A percentile compares a stretch with the other conserved stretches of the same genome.
Conservation (phyloP, 768 basidiomycete species). For the Boletus vinaceobasis region DNA sequence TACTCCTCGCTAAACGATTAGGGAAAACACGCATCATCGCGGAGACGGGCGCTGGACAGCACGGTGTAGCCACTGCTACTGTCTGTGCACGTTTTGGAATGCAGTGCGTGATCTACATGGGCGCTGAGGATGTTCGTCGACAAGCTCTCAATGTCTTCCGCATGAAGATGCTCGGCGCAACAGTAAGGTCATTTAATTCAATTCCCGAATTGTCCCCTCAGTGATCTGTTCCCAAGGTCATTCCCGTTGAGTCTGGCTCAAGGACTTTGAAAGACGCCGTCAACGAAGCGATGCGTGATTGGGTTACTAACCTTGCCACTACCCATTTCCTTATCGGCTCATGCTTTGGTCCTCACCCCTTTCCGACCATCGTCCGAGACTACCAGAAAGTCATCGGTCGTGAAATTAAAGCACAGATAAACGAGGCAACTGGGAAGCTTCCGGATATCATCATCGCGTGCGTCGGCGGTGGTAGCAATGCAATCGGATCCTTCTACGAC, state of each 20-base stretch:
- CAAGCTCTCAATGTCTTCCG: not conserved
- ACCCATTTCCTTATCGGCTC: constrained; percentile 2
- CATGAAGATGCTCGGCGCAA: not conserved
- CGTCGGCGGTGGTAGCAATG: not conserved
- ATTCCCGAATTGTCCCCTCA: not conserved
- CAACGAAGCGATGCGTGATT: constrained; percentile 3
- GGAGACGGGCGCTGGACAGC: not conserved
- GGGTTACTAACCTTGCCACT: not conserved
- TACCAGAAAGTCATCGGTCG: constrained; percentile 1
- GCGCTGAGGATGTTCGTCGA: not conserved
- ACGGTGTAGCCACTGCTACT: not conserved
- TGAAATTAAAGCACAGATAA: not conserved
- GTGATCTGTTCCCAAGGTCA: not conserved
- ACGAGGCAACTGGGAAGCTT: not conserved
- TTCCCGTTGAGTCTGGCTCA: not conserved
- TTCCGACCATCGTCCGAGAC: constrained; percentile 1
- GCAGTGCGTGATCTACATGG: not conserved
- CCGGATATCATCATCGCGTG: not conserved
- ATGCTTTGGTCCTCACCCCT: constrained; percentile 1
- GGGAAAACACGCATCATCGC: not conserved
- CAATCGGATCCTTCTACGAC: not conserved
- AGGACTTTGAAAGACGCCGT: not conserved
- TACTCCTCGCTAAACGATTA: not conserved
- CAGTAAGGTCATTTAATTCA: not conserved
- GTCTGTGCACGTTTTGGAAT: not conserved